These are phyloP conservation scores for Talaromyces sp. DNA, from an alignment of 2,329 filamentous ascomycete species.

Conservation along the genomic window DNA sequence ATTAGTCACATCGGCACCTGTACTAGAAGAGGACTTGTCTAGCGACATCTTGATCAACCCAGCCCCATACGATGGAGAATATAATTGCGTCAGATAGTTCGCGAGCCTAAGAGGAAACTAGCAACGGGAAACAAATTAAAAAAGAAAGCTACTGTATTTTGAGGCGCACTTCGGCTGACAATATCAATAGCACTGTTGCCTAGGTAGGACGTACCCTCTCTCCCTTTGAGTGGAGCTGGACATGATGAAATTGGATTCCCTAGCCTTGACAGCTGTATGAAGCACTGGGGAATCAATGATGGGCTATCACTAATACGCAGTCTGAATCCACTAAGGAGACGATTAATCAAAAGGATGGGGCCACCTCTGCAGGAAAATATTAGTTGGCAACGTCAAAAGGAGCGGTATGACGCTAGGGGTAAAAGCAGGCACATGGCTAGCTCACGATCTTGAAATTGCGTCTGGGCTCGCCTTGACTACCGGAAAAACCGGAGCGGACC, in stretches of 20 bases:
- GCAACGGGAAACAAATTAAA: background rate
- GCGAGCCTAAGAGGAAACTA: background rate
- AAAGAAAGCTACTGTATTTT: background rate
- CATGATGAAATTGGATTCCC: background rate
- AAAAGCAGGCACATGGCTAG: conserved; percentile 7
- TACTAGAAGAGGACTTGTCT: conserved; percentile 3
- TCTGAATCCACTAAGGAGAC: background rate
- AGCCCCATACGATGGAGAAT: background rate
- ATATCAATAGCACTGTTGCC: conserved; percentile 1
- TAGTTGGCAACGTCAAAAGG: background rate
- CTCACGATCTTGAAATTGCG: background rate
- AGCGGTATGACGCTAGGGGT: conserved; percentile 10
- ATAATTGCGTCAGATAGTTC: background rate
- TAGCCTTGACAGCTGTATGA: background rate
- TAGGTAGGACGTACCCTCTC: background rate
- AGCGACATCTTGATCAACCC: conserved; percentile 5
- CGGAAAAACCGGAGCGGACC: background rate
- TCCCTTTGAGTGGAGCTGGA: background rate
- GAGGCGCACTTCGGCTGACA: background rate
- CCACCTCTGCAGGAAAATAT: background rate
- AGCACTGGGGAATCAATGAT: background rate
- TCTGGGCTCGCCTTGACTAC: background rate
- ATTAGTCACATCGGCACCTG: background rate
- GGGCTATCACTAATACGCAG: background rate
- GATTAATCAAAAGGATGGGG: background rate